These are phyloP conservation scores for Amoebophrya sp. DNA, from an alignment of 169 alveolate species.

Conservation along the genomic window DNA sequence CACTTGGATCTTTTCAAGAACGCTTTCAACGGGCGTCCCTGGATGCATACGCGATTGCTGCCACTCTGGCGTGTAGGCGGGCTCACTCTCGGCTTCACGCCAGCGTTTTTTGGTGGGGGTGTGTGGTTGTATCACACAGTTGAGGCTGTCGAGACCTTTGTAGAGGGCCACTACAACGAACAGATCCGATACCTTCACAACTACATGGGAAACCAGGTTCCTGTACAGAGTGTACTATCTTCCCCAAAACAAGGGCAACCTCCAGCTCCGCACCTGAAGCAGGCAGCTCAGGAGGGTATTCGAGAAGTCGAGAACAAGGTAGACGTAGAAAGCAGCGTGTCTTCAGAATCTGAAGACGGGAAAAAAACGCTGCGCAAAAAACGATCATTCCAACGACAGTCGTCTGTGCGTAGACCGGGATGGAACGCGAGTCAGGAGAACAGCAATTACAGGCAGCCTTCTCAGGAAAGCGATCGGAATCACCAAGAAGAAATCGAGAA, in stretches of 20 bases:
- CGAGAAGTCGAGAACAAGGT: not conserved
- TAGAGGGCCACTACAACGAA: not conserved
- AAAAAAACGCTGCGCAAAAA: not conserved
- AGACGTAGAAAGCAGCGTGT: not conserved
- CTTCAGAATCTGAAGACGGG: not conserved
- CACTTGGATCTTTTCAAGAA: not conserved
- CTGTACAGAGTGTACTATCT: not conserved
- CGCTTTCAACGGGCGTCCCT: not conserved
- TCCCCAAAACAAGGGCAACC: not conserved
- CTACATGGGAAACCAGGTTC: not conserved
- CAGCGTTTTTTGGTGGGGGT: not conserved
- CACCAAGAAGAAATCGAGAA: not conserved
- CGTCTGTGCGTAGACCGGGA: too few species aligned
- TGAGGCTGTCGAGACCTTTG: conserved; percentile 12
- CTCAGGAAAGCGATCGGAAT: too few species aligned
- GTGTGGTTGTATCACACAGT: conserved; percentile 21
- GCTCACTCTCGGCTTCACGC: not conserved
- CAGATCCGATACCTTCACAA: not conserved
- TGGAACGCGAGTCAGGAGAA: too few species aligned
- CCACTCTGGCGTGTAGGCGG: not conserved
- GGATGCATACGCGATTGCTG: not conserved
- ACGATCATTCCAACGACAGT: not conserved
- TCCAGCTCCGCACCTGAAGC: not conserved
- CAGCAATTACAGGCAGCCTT: too few species aligned
- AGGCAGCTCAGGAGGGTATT: too few species aligned